Percentiles rank a stretch among this genome's conserved stretches.
These are phyloP conservation scores for Tephrocybe sp. DNA, from an alignment of 768 basidiomycete species.

Conservation along the genomic window DNA sequence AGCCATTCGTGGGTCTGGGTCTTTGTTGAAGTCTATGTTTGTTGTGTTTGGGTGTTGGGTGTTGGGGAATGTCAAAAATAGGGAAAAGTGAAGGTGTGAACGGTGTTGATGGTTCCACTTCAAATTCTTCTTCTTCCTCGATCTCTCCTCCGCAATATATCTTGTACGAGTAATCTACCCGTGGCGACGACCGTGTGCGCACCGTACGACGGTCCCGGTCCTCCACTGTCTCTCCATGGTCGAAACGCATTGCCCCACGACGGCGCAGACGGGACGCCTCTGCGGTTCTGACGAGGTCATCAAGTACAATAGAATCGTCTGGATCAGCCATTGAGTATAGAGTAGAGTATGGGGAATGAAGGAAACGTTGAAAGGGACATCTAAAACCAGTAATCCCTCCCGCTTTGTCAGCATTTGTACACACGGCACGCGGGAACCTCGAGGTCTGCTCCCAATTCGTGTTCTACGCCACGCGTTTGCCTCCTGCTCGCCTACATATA, in stretches of 20 bases:
- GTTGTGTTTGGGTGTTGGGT: neutral
- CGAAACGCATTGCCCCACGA: slow-evolving; percentile 68
- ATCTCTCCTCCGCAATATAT: slow-evolving; percentile 11
- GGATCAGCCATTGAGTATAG: slow-evolving; percentile 30
- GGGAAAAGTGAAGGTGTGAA: slow-evolving; percentile 19
- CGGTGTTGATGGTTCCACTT: neutral
- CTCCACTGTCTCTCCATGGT: slow-evolving; percentile 23
- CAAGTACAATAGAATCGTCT: slow-evolving; percentile 69
- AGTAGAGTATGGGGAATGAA: too few relatives aligned
- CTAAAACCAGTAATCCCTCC: too few relatives aligned
- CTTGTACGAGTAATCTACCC: slow-evolving; percentile 1
- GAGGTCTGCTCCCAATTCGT: too few relatives aligned
- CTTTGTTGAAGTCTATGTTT: slow-evolving; percentile 6
- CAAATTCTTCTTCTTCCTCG: neutral
- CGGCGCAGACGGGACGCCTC: slow-evolving; percentile 74
- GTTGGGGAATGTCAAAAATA: slow-evolving; percentile 4
- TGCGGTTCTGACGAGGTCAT: slow-evolving; percentile 70
- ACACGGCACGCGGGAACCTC: too few relatives aligned
- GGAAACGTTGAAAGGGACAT: too few relatives aligned
- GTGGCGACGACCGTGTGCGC: neutral
- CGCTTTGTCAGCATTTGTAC: too few relatives aligned
- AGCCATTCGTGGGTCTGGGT: slow-evolving; percentile 41
- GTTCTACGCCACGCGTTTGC: too few relatives aligned
- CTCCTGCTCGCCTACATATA: too few relatives aligned
- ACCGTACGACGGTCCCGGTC: neutral